Conservation (phyloP, 805 yeast species). For the Saccharomycopsis olivae region DNA sequence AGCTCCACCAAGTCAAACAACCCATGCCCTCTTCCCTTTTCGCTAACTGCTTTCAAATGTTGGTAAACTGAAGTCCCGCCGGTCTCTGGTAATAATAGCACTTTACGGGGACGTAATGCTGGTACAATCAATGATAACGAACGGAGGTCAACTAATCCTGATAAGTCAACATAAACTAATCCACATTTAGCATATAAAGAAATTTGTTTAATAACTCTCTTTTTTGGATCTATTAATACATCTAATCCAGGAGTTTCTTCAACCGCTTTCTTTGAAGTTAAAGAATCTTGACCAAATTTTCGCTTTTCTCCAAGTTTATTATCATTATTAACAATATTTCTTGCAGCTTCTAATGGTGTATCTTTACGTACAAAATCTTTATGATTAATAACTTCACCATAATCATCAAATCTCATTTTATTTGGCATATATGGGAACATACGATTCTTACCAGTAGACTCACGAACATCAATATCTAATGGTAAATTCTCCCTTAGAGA, state of each 20-base stretch:
- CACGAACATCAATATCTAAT: constrained; percentile 26
- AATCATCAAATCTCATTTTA: constrained; percentile 71
- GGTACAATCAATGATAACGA: constrained; percentile 73
- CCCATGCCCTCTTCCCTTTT: constrained; percentile 12
- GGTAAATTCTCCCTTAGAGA: constrained; percentile 21
- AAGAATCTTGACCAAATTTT: constrained; percentile 14
- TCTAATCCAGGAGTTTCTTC: constrained; percentile 45
- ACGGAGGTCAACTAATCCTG: constrained; percentile 76
- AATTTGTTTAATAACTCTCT: constrained; percentile 26
- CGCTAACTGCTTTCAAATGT: constrained; percentile 21
- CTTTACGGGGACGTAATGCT: constrained; percentile 64
- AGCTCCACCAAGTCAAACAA: constrained; percentile 26
- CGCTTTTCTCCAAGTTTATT: constrained; percentile 16
- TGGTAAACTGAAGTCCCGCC: constrained; percentile 23
- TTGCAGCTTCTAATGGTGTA: background rate
- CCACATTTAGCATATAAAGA: constrained; percentile 55
- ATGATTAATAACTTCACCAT: constrained; percentile 67
- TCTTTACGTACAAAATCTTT: constrained; percentile 51
- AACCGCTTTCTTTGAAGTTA: constrained; percentile 25
- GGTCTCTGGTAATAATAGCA: constrained; percentile 45
- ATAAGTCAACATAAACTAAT: constrained; percentile 64
- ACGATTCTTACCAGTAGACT: constrained; percentile 35
- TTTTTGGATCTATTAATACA: constrained; percentile 41
- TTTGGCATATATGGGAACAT: constrained; percentile 70
- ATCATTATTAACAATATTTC: background rate